Evolutionary conservation across 306 rosid species (phyloP).

Genomic region (Albizia julibrissin): DNA sequence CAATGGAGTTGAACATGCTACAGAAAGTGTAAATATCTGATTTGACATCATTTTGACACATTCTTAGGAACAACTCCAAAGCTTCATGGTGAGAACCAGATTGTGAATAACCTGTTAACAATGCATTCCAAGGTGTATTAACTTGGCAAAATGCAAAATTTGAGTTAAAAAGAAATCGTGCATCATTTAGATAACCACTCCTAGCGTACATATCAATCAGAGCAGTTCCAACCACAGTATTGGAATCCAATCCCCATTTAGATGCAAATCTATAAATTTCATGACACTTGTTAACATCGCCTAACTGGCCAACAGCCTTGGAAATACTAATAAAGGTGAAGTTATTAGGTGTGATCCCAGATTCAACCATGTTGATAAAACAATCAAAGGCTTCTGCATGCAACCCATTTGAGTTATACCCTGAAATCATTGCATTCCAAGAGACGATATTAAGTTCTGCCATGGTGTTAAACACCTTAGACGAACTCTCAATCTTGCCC

Average conservation of each 20-base stretch:
- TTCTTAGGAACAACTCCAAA: constrained; percentile 53
- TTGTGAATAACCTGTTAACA: constrained; percentile 70
- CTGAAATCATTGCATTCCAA: constrained; percentile 83
- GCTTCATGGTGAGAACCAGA: constrained; percentile 55
- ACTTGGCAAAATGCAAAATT: constrained; percentile 44
- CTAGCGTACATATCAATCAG: constrained; percentile 72
- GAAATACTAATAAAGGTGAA: constrained; percentile 61
- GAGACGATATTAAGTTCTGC: constrained; percentile 55
- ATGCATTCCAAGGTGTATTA: constrained; percentile 79
- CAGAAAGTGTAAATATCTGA: constrained; percentile 67
- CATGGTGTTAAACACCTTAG: constrained; percentile 59
- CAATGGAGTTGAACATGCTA: constrained; percentile 62
- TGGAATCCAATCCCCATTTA: constrained; percentile 53
- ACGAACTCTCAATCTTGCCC: constrained; percentile 50
- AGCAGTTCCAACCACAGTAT: constrained; percentile 64
- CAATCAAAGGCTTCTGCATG: constrained; percentile 57
- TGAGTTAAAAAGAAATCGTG: constrained; percentile 48
- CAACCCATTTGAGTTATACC: constrained; percentile 50
- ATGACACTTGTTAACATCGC: constrained; percentile 52
- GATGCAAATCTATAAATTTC: constrained; percentile 55
- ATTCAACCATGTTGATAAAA: constrained; percentile 55
- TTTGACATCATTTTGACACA: constrained; percentile 50
- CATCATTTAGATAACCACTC: constrained; percentile 57
- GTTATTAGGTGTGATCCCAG: constrained; percentile 44
- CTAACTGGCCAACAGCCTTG: constrained; percentile 60